A percentile compares a stretch with the other conserved stretches of the same genome.
Evolutionary conservation across 768 basidiomycete genomes (phyloP).

Genomic region (Asterophora parasitica): DNA sequence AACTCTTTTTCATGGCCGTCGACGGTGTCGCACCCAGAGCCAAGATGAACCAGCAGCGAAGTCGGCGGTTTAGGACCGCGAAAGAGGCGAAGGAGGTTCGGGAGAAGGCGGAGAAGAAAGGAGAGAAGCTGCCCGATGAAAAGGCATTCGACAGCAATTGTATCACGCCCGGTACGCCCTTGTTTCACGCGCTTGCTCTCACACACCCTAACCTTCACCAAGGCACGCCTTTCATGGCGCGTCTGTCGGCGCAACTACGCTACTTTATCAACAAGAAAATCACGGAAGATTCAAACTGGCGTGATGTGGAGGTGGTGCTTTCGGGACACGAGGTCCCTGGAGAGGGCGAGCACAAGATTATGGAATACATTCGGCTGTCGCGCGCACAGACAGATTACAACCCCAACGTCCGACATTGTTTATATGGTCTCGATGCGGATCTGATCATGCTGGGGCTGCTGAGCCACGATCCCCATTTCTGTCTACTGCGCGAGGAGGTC

Average conservation of each 20-base stretch:
- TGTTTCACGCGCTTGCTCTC: not conserved
- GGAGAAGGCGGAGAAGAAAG: constrained; percentile 83
- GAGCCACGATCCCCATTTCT: constrained; percentile 98
- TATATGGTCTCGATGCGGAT: constrained; percentile 98
- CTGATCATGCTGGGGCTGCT: constrained; percentile 96
- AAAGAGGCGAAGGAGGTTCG: constrained; percentile 85
- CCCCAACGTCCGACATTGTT: constrained; percentile 94
- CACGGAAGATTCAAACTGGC: constrained; percentile 93
- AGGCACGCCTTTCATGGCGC: constrained; percentile 96
- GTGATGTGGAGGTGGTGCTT: constrained; percentile 84
- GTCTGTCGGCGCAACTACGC: constrained; percentile 84
- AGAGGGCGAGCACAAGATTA: constrained; percentile 99
- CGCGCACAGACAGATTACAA: constrained; percentile 96
- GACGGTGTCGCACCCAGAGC: constrained; percentile 97
- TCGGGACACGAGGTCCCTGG: constrained; percentile 98
- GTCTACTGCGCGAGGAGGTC: constrained; percentile 94
- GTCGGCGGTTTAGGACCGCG: constrained; percentile 89
- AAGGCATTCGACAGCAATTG: constrained; percentile 99
- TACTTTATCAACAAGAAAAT: constrained; percentile 99
- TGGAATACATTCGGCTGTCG: constrained; percentile 95
- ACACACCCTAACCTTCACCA: not conserved
- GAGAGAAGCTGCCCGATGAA: constrained; percentile 87
- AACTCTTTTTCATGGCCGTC: constrained; percentile 97
- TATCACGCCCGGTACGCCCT: constrained; percentile 84
- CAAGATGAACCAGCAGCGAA: constrained; percentile 99